Evolutionary conservation across 176 grass and related monocot genomes (phyloP).

Genomic region (Thalia dealbata): DNA sequence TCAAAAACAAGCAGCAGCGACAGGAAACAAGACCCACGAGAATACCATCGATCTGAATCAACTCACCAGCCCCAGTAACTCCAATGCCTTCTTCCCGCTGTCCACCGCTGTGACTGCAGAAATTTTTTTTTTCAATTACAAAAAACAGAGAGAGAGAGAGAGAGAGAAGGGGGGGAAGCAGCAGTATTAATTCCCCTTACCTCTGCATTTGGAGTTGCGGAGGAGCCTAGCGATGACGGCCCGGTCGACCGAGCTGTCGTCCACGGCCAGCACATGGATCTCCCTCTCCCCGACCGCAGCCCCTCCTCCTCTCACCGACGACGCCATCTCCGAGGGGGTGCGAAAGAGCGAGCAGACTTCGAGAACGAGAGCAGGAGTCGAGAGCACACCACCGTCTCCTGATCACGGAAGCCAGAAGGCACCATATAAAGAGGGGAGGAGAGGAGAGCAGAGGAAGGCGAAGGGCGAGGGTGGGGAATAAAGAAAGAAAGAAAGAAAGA

Average conservation of each 20-base stretch:
- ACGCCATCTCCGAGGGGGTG: background rate
- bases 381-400: too few relatives aligned
- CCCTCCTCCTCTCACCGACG: background rate
- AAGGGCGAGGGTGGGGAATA: background rate
- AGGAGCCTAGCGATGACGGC: background rate
- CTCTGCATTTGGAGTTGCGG: constrained; percentile 7
- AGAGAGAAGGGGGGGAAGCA: background rate
- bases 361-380: too few relatives aligned
- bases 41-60: too few relatives aligned
- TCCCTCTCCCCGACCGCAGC: background rate
- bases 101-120: constrained; percentile 77
- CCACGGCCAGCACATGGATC: constrained; percentile 13
- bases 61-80: constrained; percentile 48
- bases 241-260: constrained; percentile 17
- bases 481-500: too few relatives aligned
- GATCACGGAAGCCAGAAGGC: background rate
- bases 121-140: too few relatives aligned
- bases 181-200: background rate
- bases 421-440: background rate
- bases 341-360: too few relatives aligned
- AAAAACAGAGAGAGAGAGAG: background rate
- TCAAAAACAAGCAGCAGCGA: too few relatives aligned
- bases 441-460: background rate
- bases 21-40: too few relatives aligned
- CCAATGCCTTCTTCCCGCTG: constrained; percentile 81